These are phyloP conservation scores for Mrakia frigida DNA, from an alignment of 768 basidiomycete species.

Conservation along the genomic window DNA sequence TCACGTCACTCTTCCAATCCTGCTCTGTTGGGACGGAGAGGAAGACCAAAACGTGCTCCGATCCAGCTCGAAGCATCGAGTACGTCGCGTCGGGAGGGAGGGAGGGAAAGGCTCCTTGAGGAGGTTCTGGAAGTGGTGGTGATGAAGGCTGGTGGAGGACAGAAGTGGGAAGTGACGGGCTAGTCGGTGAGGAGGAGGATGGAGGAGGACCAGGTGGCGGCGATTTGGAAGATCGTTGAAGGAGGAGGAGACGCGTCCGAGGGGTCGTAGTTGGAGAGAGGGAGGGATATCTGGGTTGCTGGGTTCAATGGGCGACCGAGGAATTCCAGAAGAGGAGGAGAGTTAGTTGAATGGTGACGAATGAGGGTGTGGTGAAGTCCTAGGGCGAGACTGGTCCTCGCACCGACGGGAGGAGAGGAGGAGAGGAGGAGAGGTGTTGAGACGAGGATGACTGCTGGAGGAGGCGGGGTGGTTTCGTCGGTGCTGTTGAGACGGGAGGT, in stretches of 20 bases:
- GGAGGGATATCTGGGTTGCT: not conserved
- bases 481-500: not conserved
- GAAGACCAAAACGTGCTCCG: constrained; percentile 66
- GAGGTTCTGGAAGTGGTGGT: not conserved
- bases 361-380: not conserved
- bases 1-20: constrained; percentile 92
- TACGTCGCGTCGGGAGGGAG: not conserved
- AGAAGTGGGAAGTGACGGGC: not conserved
- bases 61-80: not conserved
- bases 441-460: not conserved
- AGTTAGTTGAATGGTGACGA: not conserved
- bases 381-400: not conserved
- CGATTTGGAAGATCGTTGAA: not conserved
- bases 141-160: not conserved
- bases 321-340: not conserved
- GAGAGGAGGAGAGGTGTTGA: not conserved
- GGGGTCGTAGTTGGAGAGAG: not conserved
- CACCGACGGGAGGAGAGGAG: not conserved
- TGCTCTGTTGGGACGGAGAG: constrained; percentile 14
- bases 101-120: too few species aligned
- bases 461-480: not conserved
- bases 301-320: not conserved
- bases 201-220: constrained; percentile 7
- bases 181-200: not conserved
- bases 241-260: not conserved